Evolutionary conservation across 495 filamentous ascomycete genomes (phyloP), one percentile per base, ranked within the genome.

Genomic region (Talaromyces nanjingensis): DNA sequence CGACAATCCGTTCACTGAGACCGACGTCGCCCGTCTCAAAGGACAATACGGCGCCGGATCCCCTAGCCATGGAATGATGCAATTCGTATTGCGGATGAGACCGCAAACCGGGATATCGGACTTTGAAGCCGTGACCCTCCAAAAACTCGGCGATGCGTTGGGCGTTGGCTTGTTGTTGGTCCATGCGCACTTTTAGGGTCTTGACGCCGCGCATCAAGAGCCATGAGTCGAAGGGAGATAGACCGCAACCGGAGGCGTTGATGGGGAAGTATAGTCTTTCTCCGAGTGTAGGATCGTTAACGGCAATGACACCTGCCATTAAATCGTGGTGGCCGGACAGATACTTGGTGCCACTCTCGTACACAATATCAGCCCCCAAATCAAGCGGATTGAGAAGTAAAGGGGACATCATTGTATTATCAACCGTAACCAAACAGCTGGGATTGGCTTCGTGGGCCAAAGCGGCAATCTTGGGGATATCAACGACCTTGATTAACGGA

Each of bases 341-440:
- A 72, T 98, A 98, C 70, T 98, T 98, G 2, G 94, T 98, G 33
- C 94, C 94, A 59, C 89, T 92, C 81, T 98, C 94, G 76, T 98
- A 98, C 22, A 96, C 91, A 66, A 98, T 90, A 71, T 98, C 94
- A 3, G 94, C 92, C 39, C 96, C 94, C 22, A 98, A 81, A 47
- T 97, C 93, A 5, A 98, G 85, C 9, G 94, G 94, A 75, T 94
- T 97, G 65, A 85, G 87, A 16, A 98, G 87, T 72, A 96, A 85
- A 9, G 94, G 94, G 0, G 91, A 96, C 67, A 98, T 89, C 94
- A 98, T 98, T 55, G 94, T 97, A 79, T 98, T 98, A 76, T 98
- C 94, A 29, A 97, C 93, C 7, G 89, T 84, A 14, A 98, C 92
- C 39, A 97, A 76, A n/a, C 88, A 88, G 65, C 81, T 85, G n/a